A percentile compares a stretch with the other conserved stretches of the same genome.
These are phyloP conservation scores for Chlamydomonas eustigma DNA, from an alignment of 139 green algal genomes.

Conservation along the genomic window DNA sequence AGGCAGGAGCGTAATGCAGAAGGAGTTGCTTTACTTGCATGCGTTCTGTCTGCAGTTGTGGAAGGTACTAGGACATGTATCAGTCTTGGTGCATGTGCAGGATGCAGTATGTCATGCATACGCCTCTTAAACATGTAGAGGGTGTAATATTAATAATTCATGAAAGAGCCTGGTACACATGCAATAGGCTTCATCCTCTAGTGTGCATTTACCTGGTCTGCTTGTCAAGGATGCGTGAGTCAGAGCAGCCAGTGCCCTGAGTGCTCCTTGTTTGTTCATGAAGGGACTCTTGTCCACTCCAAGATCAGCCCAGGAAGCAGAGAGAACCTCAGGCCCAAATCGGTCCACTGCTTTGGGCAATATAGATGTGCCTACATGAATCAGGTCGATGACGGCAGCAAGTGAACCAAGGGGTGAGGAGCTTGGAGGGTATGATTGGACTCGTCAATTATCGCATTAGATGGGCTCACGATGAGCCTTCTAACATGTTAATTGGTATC, in stretches of 20 bases:
- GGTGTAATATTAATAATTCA: too few relatives aligned
- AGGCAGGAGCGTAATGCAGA: too few relatives aligned
- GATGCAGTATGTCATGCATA: too few relatives aligned
- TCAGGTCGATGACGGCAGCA: neutral
- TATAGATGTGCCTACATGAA: neutral
- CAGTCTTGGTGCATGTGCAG: too few relatives aligned
- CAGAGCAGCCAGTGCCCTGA: slow-evolving; percentile 36
- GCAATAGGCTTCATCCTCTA: too few relatives aligned
- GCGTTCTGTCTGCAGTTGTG: too few relatives aligned
- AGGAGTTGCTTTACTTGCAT: too few relatives aligned
- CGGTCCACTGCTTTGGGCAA: slow-evolving; percentile 40
- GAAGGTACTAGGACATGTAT: too few relatives aligned
- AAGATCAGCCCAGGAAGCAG: slow-evolving; percentile 27
- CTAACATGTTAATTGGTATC: neutral
- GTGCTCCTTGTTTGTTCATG: slow-evolving; percentile 30
- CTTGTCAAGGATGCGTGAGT: slow-evolving; percentile 29
- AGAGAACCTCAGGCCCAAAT: slow-evolving; percentile 30
- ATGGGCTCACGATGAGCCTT: neutral
- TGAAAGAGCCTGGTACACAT: too few relatives aligned
- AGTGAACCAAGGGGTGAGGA: neutral
- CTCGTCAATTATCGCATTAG: too few relatives aligned
- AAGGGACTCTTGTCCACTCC: slow-evolving; percentile 26
- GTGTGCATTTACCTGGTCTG: slow-evolving; percentile 31
- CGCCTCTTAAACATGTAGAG: too few relatives aligned
- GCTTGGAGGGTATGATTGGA: neutral